phyloP scores from a whole-genome alignment of 176 grass and related monocot species.

The Lolium rigidum region DNA sequence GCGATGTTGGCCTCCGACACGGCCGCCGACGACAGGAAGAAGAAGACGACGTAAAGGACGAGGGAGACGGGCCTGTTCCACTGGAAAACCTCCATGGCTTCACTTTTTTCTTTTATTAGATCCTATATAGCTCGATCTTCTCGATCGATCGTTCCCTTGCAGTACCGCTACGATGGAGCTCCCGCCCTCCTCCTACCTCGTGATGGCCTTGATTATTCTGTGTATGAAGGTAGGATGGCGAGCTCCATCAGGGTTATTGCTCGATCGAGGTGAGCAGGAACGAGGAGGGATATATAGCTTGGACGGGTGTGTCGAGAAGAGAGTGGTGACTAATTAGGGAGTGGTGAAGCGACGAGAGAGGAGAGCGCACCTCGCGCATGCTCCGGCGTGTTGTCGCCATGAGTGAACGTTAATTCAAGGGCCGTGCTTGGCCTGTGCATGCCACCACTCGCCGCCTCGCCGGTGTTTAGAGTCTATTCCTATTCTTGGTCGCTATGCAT shows the following conservation, averaged over 20 bases:
- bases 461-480: neutral
- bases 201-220: neutral
- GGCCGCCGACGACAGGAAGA: slow-evolving; percentile 52
- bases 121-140: slow-evolving; percentile 1
- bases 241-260: slow-evolving; percentile 50
- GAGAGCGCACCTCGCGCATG: slow-evolving; percentile 33
- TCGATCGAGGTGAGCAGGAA: slow-evolving; percentile 14
- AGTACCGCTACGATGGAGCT: slow-evolving; percentile 9
- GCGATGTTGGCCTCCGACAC: slow-evolving; percentile 46
- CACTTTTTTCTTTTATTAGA: neutral
- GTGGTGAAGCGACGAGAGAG: slow-evolving; percentile 47
- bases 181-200: slow-evolving; percentile 51
- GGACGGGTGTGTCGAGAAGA: no score
- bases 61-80: slow-evolving; percentile 50
- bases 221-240: slow-evolving; percentile 55
- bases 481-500: slow-evolving; percentile 35
- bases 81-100: slow-evolving; percentile 41
- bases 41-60: slow-evolving; percentile 37
- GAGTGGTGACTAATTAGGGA: slow-evolving; percentile 42
- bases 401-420: neutral
- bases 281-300: slow-evolving; percentile 33
- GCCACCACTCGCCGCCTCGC: neutral
- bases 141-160: neutral
- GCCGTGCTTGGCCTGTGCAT: neutral
- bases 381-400: neutral